Evolutionary conservation across 1,284 basidiomycete genomes (phyloP), one percentile per base, ranked within the genome.

Genomic region (Irpex sp.): DNA sequence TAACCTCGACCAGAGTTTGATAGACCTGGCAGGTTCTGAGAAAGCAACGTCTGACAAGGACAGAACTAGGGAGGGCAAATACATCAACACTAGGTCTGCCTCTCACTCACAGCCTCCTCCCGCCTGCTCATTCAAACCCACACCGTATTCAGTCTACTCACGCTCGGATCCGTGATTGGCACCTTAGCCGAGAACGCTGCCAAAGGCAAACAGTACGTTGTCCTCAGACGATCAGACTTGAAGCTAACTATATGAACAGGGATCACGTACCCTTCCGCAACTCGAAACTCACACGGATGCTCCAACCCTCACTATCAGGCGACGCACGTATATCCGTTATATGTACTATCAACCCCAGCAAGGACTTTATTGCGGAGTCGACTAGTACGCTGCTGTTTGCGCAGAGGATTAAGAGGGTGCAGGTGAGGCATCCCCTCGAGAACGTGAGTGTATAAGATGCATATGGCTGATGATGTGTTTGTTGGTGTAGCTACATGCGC

Each of bases 11-110:
- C 69, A 93, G 82, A 91, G 86, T 73, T 80, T 97, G 53, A 96
- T 97, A 64, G 96, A 99, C 80, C 80, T 99, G n/a, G 96, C 96
- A 53, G 96, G 96, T 0, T 96, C 93, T 1, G 96, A 99, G 72
- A 94, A 91, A 72, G 94, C 95, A 2, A 96, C 95, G 2, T 92
- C 90, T 7, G 93, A 96, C 75, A 95, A 93, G 72, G 94, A 96
- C 62, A 79, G 95, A 58, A 93, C 94, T 23, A 82, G 89, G 58
- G 95, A 98, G 74, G 95, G 95, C 28, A 93, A 91, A 70, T 96
- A 94, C 71, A 98, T 97, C 75, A 96, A 96, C 68, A 93, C 90
- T 9, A 90, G 87, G 87, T 85, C 45, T 42, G 72, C 67, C 42
- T 21, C 45, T 60, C 57, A 12, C 35, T 4, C n/a, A 8, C 18